Evolutionary conservation across 148 eudicot genomes (phyloP).

Genomic region (Fagopyrum esculentum): DNA sequence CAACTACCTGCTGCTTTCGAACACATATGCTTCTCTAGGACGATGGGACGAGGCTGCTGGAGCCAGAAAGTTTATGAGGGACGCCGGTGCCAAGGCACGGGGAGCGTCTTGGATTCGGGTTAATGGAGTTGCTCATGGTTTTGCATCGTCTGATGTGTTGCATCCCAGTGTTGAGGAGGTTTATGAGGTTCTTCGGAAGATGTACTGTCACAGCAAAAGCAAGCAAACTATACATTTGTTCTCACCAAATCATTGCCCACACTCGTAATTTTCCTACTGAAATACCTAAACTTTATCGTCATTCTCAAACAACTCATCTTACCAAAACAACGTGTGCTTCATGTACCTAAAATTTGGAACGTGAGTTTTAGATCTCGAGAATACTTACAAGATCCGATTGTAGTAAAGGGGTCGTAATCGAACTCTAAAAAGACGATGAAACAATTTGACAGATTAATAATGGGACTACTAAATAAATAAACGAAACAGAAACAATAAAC

Average conservation of each 20-base stretch:
- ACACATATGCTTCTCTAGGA: conserved; percentile 42
- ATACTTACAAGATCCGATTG: no score
- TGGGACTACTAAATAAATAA: no score
- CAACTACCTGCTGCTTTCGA: conserved; percentile 40
- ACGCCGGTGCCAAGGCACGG: conserved; percentile 31
- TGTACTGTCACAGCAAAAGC: conserved; percentile 8
- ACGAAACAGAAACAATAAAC: no score
- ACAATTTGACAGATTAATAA: no score
- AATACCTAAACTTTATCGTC: no score
- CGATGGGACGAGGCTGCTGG: conserved; percentile 44
- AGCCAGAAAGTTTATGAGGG: conserved; percentile 41
- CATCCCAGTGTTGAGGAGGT: conserved; percentile 32
- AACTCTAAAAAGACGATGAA: no score
- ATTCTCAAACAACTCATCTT: no score
- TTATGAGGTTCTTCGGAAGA: conserved; percentile 22
- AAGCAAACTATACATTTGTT: neutral
- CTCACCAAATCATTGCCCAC: neutral
- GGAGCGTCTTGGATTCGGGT: conserved; percentile 50
- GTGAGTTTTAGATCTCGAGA: no score
- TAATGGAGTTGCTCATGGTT: conserved; percentile 26
- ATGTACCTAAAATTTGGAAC: no score
- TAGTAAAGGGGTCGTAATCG: no score
- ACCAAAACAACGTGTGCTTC: no score
- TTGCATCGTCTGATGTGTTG: conserved; percentile 26
- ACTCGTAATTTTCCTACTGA: neutral